Base-by-base conservation (phyloP, 2,329 filamentous ascomycete species). In the Xylaria sp. region DNA sequence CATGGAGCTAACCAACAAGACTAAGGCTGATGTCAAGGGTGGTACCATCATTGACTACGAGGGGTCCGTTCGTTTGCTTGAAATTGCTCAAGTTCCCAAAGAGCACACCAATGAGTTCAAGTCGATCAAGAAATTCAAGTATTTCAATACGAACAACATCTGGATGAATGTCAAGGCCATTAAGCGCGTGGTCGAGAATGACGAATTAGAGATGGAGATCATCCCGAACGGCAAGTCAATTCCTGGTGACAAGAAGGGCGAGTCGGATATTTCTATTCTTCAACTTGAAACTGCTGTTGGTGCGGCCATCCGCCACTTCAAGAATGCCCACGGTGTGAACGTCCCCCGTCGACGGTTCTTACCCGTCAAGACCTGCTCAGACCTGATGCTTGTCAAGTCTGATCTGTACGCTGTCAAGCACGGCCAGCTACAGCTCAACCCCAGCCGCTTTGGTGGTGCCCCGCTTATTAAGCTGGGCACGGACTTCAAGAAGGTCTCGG, bases 121-220 rank as follows among this genome's bases (percentile, higher is more conserved):
- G 91, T 98, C 94, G 58, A 99, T 99, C 89, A 99, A 99, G 92
- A 99, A 99, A 89, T 99, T 99, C 92, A 98, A 97, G 89, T 99
- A 99, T 91, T 99, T 99, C 92, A 99, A 99, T 90, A 99, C 96
- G 84, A 99, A 99, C 92, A 99, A 99, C 90, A 98, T 99, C 85
- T 99, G 96, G 96, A 92, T 99, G 88, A 97, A 97, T 86, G 89
- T 98, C 78, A 91, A 93, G 81, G 96, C 96, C 76, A 92, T 99
- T 85, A 98, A 98, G 92, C 94, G 96, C 70, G 94, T 99, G 64
- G 96, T 99, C 8, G 96, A 98, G 89, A 94, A 97, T 83, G 94
- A 97, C 82, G 95, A 98, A 87, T 91, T 99, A 64, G 93, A 94
- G 85, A 97, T 99, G 93, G 96, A 99, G 86, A 99, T 99, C 81